Percentiles rank a stretch among this genome's conserved stretches.
Evolutionary conservation across 2,329 filamentous ascomycete genomes (phyloP).

Genomic region (Fusarium nelsonii): DNA sequence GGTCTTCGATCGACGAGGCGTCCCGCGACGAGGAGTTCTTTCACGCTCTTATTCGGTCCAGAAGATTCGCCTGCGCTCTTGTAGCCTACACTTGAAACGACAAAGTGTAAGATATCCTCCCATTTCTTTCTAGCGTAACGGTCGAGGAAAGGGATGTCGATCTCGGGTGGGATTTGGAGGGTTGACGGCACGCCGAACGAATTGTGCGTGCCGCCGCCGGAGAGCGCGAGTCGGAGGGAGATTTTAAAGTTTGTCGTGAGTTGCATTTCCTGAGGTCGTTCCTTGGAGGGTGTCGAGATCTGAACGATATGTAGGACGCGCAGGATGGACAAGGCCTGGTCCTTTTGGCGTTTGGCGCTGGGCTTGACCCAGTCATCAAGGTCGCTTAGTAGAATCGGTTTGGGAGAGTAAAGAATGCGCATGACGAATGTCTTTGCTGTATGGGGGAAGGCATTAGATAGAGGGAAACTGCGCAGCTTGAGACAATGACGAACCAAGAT

Average conservation of each 20-base stretch:
- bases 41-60: conserved; percentile 80
- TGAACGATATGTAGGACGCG: conserved; percentile 88
- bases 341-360: conserved; percentile 73
- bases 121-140: conserved; percentile 88
- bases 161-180: conserved; percentile 69
- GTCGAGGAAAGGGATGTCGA: conserved; percentile 82
- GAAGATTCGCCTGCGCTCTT: conserved; percentile 61
- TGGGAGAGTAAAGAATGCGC: conserved; percentile 91
- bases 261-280: conserved; percentile 76
- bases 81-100: conserved; percentile 81
- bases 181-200: conserved; percentile 91
- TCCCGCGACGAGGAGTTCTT: conserved; percentile 83
- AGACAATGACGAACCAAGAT: conserved; percentile 72
- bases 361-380: conserved; percentile 89
- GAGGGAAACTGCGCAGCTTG: too few species aligned
- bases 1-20: conserved; percentile 77
- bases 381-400: conserved; percentile 81
- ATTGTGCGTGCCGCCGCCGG: conserved; percentile 84
- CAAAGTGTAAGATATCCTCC: conserved; percentile 96
- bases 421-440: conserved; percentile 95
- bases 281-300: conserved; percentile 70
- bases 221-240: conserved; percentile 87
- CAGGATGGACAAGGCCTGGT: conserved; percentile 85
- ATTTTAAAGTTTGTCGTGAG: conserved; percentile 85
- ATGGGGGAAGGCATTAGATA: too few species aligned